A percentile compares a stretch with the other conserved stretches of the same genome.
phyloP scores from a whole-genome alignment of 176 grass and related monocot genomes.

The Rhipidocladum racemiflorum region DNA sequence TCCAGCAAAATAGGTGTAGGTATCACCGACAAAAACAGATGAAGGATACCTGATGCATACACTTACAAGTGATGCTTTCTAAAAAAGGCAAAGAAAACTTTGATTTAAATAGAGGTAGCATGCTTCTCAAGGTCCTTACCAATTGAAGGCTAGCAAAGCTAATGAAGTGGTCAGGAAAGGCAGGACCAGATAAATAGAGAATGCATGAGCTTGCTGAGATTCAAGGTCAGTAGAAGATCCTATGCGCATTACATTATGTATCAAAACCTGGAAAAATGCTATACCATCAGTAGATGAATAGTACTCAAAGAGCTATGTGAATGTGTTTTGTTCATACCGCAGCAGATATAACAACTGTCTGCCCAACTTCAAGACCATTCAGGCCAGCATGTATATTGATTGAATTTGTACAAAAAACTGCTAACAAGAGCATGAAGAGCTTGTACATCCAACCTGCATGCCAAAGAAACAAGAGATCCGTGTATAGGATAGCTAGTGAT shows the following conservation, averaged over 20 bases:
- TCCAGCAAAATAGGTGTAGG: conserved; percentile 99
- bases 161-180: conserved; percentile 84
- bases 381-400: conserved; percentile 98
- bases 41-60: conserved; percentile 81
- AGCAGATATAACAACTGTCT: conserved; percentile 93
- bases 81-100: neutral
- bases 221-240: conserved; percentile 78
- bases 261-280: conserved; percentile 75
- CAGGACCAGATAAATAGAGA: conserved; percentile 92
- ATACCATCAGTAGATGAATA: conserved; percentile 14
- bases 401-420: conserved; percentile 96
- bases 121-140: conserved; percentile 50
- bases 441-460: conserved; percentile 80
- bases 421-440: conserved; percentile 92
- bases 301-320: neutral
- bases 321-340: conserved; percentile 57
- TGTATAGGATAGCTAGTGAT: neutral
- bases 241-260: conserved; percentile 99
- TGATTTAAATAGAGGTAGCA: conserved; percentile 8
- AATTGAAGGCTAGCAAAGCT: conserved; percentile 91
- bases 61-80: conserved; percentile 20
- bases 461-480: conserved; percentile 19
- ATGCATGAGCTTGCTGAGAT: conserved; percentile 92
- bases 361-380: conserved; percentile 95
- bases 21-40: conserved; percentile 98